Percentiles rank a stretch among this genome's conserved stretches.
Evolutionary conservation across 2,329 filamentous ascomycete genomes (phyloP).

Genomic region (Macrophomina pseudophaseolina): DNA sequence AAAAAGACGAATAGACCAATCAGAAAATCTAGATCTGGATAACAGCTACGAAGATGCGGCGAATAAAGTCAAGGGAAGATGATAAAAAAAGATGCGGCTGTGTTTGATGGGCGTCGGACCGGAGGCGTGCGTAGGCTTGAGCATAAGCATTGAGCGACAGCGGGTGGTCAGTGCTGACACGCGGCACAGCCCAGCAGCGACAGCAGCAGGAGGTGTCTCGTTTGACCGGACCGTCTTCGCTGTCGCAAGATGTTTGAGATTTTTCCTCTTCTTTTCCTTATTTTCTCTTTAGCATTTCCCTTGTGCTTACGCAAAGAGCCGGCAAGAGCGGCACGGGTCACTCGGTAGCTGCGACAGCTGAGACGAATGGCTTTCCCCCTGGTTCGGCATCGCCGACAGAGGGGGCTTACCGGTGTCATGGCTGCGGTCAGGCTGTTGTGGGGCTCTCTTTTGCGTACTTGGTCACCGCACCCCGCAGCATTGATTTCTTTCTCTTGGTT

Average conservation of each 20-base stretch:
- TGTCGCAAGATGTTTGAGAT: slow-evolving; percentile 1
- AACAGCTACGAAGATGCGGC: not conserved
- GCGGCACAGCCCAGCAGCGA: not conserved
- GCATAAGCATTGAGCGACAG: not conserved
- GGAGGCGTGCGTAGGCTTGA: not conserved
- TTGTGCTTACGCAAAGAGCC: not conserved
- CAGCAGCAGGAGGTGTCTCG: not conserved
- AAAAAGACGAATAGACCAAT: slow-evolving; percentile 8
- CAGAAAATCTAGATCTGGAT: not conserved
- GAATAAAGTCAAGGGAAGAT: not conserved
- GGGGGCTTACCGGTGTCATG: slow-evolving; percentile 1
- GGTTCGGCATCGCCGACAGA: slow-evolving; percentile 16
- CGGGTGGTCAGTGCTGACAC: not conserved
- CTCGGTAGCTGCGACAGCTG: slow-evolving; percentile 14
- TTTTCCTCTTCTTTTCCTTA: not conserved
- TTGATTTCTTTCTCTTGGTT: not conserved
- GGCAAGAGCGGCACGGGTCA: slow-evolving; percentile 14
- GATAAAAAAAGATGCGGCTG: not conserved
- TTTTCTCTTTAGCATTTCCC: not conserved
- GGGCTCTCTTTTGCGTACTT: not conserved
- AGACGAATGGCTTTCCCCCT: not conserved
- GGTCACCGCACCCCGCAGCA: not conserved
- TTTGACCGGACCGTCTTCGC: too few species aligned
- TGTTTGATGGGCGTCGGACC: not conserved
- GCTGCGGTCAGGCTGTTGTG: slow-evolving; percentile 7